Evolutionary conservation across 176 grass and related monocot species (phyloP), one percentile per base, ranked within the genome.

Genomic region (Lolium perenne): DNA sequence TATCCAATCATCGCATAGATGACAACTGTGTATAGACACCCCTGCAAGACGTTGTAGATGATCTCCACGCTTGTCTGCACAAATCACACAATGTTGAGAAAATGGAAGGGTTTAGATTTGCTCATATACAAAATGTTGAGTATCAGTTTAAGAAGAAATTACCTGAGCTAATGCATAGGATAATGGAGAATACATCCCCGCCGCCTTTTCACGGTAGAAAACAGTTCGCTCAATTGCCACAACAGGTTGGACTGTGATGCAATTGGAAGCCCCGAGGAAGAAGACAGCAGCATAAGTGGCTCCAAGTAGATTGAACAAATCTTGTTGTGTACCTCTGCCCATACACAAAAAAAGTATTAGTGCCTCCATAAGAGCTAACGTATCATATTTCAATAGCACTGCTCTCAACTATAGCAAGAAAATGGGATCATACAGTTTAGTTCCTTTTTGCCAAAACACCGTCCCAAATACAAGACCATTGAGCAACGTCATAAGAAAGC

Each of bases 111-210:
- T 81, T 5, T 29, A 22, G 45, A 87, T 22, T 56, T 76, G 7
- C 49, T 76, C 8, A n/a, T 41, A 78, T 41, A 10, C 20, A 38
- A 41, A 59, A 59, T 66, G 38, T 69, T 40, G 32, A 41, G 51
- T 15, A 20, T 2, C 2, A 22, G 17, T 22, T 29, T n/a, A 7
- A 56, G 50, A 56, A 56, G 35, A 70, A 70, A 41, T 70, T 70
- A 97, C 95, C 87, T 95, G 95, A 71, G 93, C 91, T 90, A 97
- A 91, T 55, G 95, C 95, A 50, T 95, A 97, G 70, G 95, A 86
- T 81, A 97, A 78, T 64, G 95, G 85, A 80, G 95, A 97, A 89
- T 97, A 97, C 95, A 95, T 95, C 58, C 95, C 95, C 0, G 95
- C 95, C 60, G 95, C 95, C 35, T 86, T 97, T 87, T 97, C 95